Evolutionary conservation across 169 alveolate species (phyloP), one percentile per base, ranked within the genome.

Genomic region (Cryptosporidium muris): DNA sequence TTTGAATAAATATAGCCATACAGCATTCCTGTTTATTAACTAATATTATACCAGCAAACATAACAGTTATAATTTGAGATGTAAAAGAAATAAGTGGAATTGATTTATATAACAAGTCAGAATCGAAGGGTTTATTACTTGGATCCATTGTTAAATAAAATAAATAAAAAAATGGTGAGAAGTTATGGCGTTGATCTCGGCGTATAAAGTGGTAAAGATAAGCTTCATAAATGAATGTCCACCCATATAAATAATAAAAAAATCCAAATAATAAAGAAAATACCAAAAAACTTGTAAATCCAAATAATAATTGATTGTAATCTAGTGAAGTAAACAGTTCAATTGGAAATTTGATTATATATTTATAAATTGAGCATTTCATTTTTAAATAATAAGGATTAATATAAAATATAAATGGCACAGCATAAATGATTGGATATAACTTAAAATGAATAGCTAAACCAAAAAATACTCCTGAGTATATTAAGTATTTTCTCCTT

Each of bases 151-250:
- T 89, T 48, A 92, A 91, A 92, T 97, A 97, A 82, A 97, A 95
- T 66, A 92, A 81, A 88, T 97, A 97, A 92, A 95, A 98, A 93
- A 94, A 96, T 51, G 96, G 92, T 2, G 99, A 97, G 89, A 96
- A 97, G 91, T 98, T 98, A 90, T 98, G 99, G 25, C 99, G 90
- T 91, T 96, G 97, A 88, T 98, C 99, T 81, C 94, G 93, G 81
- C 99, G 93, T 56, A 93, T 89, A 65, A 96, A 91, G 85, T 98
- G 99, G 89, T 97, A 97, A 14, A 97, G 90, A 88, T 95, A 97
- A 40, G 98, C 91, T 93, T 97, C 98, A 82, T 94, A 95, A 14
- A 96, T 74, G 91, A 95, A 96, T 51, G 94, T 94, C 88, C 91
- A 95, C 7, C 98, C 99, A 89, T 94, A 96, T 65, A 97, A 82